Base-by-base conservation (phyloP, 768 basidiomycete genomes). In the Tylopilus sp. region DNA sequence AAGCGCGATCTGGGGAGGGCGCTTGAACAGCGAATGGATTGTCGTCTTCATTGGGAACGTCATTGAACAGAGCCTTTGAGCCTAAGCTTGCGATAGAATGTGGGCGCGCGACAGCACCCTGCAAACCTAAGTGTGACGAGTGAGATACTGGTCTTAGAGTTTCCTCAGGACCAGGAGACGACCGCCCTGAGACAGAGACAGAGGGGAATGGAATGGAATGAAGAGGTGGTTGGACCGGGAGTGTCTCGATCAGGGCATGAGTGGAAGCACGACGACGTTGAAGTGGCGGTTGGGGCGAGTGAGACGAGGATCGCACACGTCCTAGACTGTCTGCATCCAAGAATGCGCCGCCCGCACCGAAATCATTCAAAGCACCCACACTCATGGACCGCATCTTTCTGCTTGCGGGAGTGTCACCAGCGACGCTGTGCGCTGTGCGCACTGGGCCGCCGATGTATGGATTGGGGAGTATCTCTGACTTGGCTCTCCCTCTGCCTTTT, bases 181-280 rank as follows among this genome's bases (percentile, higher is more conserved):
- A 78, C 49, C 79, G 79, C 24, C 67, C 66, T 26, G 65, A 66
- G 49, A 75, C 70, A 33, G 83, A 80, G 42, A 74, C 68, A 34
- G 77, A 77, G 25, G 86, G 85, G 63, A 91, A 88, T 5, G 88
- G 86, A 37, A 90, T 74, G 29, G 79, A 75, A 52, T 80, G 74
- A 31, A 77, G 68, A 24, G 70, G 75, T 45, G 67, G 69, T 21
- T 71, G 64, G n/a, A 64, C 59, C 24, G 73, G 72, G n/a, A 76
- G 60, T 44, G 68, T 72, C 59, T 74, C 75, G 28, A 78, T 76
- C 47, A 76, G 64, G 55, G 71, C 70, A 61, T 86, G 79, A 11
- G 77, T 76, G 3, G 78, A 78, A 31, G 77, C 73, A 44, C 77
- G 78, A 55, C 76, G 83, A 48, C 77, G 80, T 47, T 75, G 77